Conservation (phyloP, 2,329 filamentous ascomycete genomes). For the Alternaria triticina region DNA sequence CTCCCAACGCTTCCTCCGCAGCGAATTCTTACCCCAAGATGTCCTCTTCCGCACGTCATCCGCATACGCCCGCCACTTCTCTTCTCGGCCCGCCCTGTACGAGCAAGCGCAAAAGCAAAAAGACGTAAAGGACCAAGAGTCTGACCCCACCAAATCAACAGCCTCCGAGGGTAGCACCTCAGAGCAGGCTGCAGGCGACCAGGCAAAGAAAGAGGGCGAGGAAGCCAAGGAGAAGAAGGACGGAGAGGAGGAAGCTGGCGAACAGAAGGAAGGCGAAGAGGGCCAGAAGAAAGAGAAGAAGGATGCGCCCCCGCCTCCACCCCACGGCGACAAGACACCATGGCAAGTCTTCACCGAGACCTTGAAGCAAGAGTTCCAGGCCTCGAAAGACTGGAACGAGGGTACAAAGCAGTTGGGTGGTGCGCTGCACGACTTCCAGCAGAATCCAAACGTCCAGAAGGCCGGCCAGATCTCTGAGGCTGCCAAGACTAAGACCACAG, state of each 20-base stretch:
- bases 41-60: slow-evolving; percentile 51
- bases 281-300: slow-evolving; percentile 68
- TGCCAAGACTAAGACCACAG: slow-evolving; percentile 77
- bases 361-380: slow-evolving; percentile 91
- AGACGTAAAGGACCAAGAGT: slow-evolving; percentile 44
- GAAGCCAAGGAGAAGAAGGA: slow-evolving; percentile 49
- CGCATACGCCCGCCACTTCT: slow-evolving; percentile 54
- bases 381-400: slow-evolving; percentile 99
- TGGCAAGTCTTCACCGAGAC: slow-evolving; percentile 99
- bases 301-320: slow-evolving; percentile 80
- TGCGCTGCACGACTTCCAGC: slow-evolving; percentile 86
- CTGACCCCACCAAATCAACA: slow-evolving; percentile 51
- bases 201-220: slow-evolving; percentile 50
- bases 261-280: slow-evolving; percentile 53
- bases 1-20: slow-evolving; percentile 47
- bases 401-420: slow-evolving; percentile 93
- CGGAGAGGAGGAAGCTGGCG: slow-evolving; percentile 56
- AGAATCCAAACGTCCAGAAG: slow-evolving; percentile 87
- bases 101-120: slow-evolving; percentile 46
- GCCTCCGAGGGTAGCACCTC: slow-evolving; percentile 44
- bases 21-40: slow-evolving; percentile 51
- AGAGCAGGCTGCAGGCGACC: slow-evolving; percentile 44
- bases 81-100: slow-evolving; percentile 44
- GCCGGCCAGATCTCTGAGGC: slow-evolving; percentile 85
- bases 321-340: slow-evolving; percentile 96